Conservation (phyloP, 352 stramenopile species). For the Phytophthora idaei region DNA sequence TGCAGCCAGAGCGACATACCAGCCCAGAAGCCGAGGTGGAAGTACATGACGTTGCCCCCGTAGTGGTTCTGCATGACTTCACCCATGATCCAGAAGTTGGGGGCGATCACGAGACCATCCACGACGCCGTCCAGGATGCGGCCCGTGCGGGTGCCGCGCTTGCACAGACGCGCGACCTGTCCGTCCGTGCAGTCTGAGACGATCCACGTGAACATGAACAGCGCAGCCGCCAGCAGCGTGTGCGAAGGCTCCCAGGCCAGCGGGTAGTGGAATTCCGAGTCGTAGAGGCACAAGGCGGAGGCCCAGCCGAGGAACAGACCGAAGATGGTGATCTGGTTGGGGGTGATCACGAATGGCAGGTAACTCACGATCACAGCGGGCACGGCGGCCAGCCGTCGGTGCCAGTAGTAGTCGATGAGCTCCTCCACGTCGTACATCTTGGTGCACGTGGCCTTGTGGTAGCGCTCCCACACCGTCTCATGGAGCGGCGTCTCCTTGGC, state of each 20-base stretch:
- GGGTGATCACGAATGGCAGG: constrained; percentile 82
- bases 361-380: constrained; percentile 83
- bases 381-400: constrained; percentile 75
- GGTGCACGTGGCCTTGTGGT: constrained; percentile 70
- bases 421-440: constrained; percentile 91
- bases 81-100: constrained; percentile 73
- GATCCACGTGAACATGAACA: constrained; percentile 87
- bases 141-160: constrained; percentile 79
- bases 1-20: constrained; percentile 82
- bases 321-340: constrained; percentile 88
- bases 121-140: constrained; percentile 83
- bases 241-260: constrained; percentile 60
- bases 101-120: constrained; percentile 74
- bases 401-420: constrained; percentile 86
- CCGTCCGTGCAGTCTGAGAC: constrained; percentile 87
- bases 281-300: constrained; percentile 71
- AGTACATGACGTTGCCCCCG: constrained; percentile 48
- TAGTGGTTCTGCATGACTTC: constrained; percentile 65
- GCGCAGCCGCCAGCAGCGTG: constrained; percentile 55
- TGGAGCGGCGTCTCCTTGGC: constrained; percentile 32
- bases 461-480: constrained; percentile 64
- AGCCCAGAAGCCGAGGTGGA: constrained; percentile 54
- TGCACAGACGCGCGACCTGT: constrained; percentile 82
- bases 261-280: constrained; percentile 82
- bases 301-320: constrained; percentile 74